Percentiles rank a stretch among this genome's conserved stretches.
Conservation (phyloP, 1,284 basidiomycete species). For the Ustilago vetiveriae region DNA sequence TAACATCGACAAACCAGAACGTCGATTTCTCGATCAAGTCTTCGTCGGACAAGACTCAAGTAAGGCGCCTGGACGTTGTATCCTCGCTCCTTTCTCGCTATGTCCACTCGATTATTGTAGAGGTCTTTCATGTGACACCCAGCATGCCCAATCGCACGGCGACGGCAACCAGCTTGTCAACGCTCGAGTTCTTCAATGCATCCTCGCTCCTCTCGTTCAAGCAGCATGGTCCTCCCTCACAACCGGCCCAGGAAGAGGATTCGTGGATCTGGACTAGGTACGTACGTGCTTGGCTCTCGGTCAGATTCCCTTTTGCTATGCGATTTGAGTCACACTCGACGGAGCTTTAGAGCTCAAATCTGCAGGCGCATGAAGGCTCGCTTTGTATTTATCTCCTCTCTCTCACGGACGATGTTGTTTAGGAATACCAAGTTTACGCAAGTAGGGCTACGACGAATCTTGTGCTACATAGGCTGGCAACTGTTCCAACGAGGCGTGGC, state of each 20-base stretch:
- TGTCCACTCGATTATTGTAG: conserved; percentile 10
- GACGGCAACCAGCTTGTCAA: neutral
- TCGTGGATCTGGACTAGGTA: conserved; percentile 14
- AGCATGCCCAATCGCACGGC: conserved; percentile 5
- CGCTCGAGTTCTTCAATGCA: conserved; percentile 10
- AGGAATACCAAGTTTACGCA: no score
- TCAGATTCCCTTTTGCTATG: conserved; percentile 18
- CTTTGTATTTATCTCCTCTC: no score
- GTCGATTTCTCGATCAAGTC: conserved; percentile 9
- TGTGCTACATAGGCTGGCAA: neutral
- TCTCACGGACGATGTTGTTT: no score
- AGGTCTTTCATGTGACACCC: conserved; percentile 5
- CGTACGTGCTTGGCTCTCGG: conserved; percentile 24
- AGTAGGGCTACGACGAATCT: no score
- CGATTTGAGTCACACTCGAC: conserved; percentile 14
- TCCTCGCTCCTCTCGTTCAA: conserved; percentile 20
- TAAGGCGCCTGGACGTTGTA: conserved; percentile 8
- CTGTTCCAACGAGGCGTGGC: neutral
- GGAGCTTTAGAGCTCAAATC: conserved; percentile 17
- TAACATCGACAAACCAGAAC: neutral
- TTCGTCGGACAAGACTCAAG: neutral
- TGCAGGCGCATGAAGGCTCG: no score
- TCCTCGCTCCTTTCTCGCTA: conserved; percentile 16
- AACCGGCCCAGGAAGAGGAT: neutral
- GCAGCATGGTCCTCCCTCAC: neutral